Percentiles rank a stretch among this genome's conserved stretches.
These are phyloP conservation scores for Punica granatum DNA, from an alignment of 345 rosid species.

Conservation along the genomic window DNA sequence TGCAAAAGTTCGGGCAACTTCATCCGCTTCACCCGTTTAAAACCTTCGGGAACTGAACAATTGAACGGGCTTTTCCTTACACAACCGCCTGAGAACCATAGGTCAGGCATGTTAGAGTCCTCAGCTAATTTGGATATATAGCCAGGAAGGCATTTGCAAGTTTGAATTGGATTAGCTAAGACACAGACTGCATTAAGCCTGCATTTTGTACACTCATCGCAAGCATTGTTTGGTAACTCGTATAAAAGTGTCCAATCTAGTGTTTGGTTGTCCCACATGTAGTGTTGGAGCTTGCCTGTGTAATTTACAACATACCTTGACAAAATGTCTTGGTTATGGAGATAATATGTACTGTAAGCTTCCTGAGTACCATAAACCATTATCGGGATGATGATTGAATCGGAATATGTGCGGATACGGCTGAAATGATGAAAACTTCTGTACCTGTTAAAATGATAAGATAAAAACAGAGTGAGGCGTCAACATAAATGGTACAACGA, in stretches of 20 bases:
- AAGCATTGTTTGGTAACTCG: background rate
- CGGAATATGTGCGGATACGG: fast-evolving
- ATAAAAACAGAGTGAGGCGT: too few relatives aligned
- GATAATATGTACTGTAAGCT: background rate
- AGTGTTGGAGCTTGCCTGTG: background rate
- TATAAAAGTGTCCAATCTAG: background rate
- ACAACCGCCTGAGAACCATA: constrained; percentile 13
- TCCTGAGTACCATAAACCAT: background rate
- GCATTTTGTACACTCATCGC: constrained; percentile 10
- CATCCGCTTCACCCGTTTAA: too few relatives aligned
- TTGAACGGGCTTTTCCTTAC: constrained; percentile 10
- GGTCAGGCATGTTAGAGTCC: constrained; percentile 14
- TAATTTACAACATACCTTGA: background rate
- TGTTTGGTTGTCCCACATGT: background rate
- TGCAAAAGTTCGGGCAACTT: constrained; percentile 16
- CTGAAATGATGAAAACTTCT: background rate
- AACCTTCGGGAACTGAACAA: constrained; percentile 8
- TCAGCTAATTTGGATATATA: constrained; percentile 13
- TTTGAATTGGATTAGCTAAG: background rate
- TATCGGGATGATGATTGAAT: background rate
- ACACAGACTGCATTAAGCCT: constrained; percentile 12
- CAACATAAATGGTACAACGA: too few relatives aligned
- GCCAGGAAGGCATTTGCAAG: constrained; percentile 21
- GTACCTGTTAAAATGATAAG: too few relatives aligned
- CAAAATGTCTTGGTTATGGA: background rate